Conservation (phyloP, 805 yeast species). For the Metschnikowia kofuensis region DNA sequence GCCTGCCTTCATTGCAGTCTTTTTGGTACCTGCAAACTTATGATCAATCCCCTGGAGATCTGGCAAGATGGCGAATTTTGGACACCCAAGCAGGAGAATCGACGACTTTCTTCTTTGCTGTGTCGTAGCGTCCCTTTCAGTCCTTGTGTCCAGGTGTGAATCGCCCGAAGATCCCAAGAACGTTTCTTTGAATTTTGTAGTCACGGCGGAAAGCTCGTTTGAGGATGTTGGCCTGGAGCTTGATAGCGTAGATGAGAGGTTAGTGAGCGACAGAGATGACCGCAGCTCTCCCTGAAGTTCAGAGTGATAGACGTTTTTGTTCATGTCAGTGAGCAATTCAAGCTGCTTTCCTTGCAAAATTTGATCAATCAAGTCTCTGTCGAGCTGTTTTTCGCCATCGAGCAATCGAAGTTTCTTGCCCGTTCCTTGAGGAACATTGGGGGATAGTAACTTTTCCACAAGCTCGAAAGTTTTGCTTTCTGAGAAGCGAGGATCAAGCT, state of each 20-base stretch:
- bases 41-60: conserved; percentile 6
- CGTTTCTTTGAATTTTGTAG: conserved; percentile 13
- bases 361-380: conserved; percentile 27
- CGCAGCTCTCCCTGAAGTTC: conserved; percentile 30
- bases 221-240: conserved; percentile 20
- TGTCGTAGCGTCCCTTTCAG: neutral
- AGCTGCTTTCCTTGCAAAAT: conserved; percentile 34
- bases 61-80: conserved; percentile 36
- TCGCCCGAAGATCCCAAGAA: neutral
- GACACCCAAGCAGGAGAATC: conserved; percentile 20
- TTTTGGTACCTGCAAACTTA: conserved; percentile 1
- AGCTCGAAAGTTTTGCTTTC: conserved; percentile 17
- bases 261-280: conserved; percentile 34
- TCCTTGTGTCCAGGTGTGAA: neutral
- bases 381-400: conserved; percentile 21
- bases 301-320: conserved; percentile 31
- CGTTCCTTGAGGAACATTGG: conserved; percentile 3
- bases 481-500: conserved; percentile 23
- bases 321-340: conserved; percentile 35
- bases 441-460: conserved; percentile 22
- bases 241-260: conserved; percentile 23
- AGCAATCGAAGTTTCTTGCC: conserved; percentile 33
- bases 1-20: conserved; percentile 11
- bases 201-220: conserved; percentile 21
- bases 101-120: conserved; percentile 25